Base-by-base conservation (phyloP, 2,329 filamentous ascomycete genomes). In the Colletotrichum phormii region DNA sequence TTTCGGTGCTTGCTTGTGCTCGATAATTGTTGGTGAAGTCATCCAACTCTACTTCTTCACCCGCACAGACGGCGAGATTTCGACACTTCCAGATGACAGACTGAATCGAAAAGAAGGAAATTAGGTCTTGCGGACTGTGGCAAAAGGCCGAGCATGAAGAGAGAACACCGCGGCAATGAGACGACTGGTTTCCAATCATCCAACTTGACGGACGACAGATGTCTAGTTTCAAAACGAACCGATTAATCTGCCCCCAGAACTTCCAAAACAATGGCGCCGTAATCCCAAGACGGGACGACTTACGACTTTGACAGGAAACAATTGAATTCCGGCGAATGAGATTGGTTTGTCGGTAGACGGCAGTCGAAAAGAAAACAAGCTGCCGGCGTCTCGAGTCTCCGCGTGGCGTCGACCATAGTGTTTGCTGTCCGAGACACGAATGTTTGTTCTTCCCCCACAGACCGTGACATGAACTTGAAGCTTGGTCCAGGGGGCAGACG, bases 401-500 rank as follows among this genome's bases (percentile, higher is more conserved):
- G 26, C 46, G 59, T 29, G 66, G 15, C 46, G 55, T 13, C 18
- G 29, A 42, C 31, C 46, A 37, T 11, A 26, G 35, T 15, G 26
- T 54, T 72, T 22, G 5, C 33, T 31, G 15, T 29, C 35, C 54
- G 59, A 68, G 59, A 60, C 46, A n/a, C 18, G 42, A 49, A n/a
- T 49, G 42, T 49, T 55, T 55, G n/a, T 11, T 11, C 49, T 24
- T 33, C 7, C 58, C 58, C 49, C n/a, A 42, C 54, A 55, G 31
- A 29, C 55, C 33, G 65, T 37, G 11, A 72, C 59, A 60, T 18
- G 33, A 55, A 11, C 24, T 29, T 7, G n/a, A 72, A 53, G 42
- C 35, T 64, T 64, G 35, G 53, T 29, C 37, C n/a, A 22, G 1
- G n/a, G 26, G 51, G 37, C 37, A 15, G 33, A 35, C 13, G 15